Evolutionary conservation across 257 asterid species (phyloP).

Genomic region (Capsicum pubescens): DNA sequence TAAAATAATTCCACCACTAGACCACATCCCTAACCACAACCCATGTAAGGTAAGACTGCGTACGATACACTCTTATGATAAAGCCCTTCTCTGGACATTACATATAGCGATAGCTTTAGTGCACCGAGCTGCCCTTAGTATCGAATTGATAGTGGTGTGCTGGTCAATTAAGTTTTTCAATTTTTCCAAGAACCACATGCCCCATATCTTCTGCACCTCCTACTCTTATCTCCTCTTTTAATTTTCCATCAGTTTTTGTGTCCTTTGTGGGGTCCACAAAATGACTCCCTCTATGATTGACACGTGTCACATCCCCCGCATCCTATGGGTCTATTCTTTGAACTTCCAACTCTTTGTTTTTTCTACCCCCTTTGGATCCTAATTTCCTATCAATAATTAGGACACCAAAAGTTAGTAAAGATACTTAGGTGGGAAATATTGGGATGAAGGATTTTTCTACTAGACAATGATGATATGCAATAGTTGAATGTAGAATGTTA

Average conservation of each 20-base stretch:
- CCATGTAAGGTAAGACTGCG: no score
- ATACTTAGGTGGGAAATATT: no score
- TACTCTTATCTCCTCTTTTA: background rate
- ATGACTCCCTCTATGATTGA: background rate
- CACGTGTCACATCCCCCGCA: background rate
- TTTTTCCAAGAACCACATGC: conserved; percentile 24
- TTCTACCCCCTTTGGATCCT: background rate
- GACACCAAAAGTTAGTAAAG: background rate
- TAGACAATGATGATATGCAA: background rate
- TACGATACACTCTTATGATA: no score
- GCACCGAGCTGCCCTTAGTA: background rate
- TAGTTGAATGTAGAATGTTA: no score
- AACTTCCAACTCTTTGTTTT: background rate
- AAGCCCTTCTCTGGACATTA: no score
- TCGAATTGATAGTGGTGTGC: background rate
- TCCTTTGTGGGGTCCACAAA: background rate
- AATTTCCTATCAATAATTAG: background rate
- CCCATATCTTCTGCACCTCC: conserved; percentile 15
- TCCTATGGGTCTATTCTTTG: background rate
- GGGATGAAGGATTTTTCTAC: no score
- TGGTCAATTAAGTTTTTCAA: background rate
- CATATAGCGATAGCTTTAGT: no score
- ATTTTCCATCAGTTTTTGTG: background rate
- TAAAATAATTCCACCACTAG: no score
- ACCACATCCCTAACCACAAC: no score